Base-by-base conservation (phyloP, 225 moss, liverwort and hornwort species). In the Rhytidiadelphus loreus region DNA sequence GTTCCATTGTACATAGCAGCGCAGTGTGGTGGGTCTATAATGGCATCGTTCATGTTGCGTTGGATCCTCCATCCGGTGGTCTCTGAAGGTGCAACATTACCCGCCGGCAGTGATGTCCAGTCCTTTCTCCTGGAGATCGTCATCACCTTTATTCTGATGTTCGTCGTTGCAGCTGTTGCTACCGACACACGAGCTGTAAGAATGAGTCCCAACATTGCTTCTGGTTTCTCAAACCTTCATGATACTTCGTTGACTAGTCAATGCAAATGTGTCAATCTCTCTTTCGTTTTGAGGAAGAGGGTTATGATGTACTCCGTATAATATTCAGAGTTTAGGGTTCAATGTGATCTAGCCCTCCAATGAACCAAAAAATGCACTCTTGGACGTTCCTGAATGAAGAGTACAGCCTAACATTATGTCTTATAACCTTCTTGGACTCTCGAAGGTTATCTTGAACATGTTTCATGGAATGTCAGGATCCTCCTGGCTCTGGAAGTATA, bases 111-210 rank as follows among this genome's bases (percentile, higher is more conserved):
- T 56, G 74, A 89, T 15, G 10, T 83, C 10, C 96, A 98, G 63
- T 94, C 97, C 32, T 92, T 98, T 15, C 83, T 94, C 7, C 30
- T 98, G 79, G 98, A 98, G 89, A 83, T 95, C 58, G 83, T 96
- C 89, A 92, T 94, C 92, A 95, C 95, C 23, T 98, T 96, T 86
- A 89, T 96, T 68, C 90, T 98, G 84, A 98, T 98, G 98, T 97
- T 98, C 82, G 95, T 97, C 53, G 94, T 97, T 33, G 92, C 95
- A 35, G 93, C 97, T 4, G 95, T 96, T 16, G 91, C 97, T 5
- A 98, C 98, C 9, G 97, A 98, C 81, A 94, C 96, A 33, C 90
- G 94, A 58, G 95, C 96, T 29, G 96, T 98, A 90, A 94, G 96
- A 85, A 72, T 13, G 33, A 81, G 16, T 70, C 82, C 23, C 23